Evolutionary conservation across 2,329 filamentous ascomycete genomes (phyloP).

Genomic region (Eutypa lata): DNA sequence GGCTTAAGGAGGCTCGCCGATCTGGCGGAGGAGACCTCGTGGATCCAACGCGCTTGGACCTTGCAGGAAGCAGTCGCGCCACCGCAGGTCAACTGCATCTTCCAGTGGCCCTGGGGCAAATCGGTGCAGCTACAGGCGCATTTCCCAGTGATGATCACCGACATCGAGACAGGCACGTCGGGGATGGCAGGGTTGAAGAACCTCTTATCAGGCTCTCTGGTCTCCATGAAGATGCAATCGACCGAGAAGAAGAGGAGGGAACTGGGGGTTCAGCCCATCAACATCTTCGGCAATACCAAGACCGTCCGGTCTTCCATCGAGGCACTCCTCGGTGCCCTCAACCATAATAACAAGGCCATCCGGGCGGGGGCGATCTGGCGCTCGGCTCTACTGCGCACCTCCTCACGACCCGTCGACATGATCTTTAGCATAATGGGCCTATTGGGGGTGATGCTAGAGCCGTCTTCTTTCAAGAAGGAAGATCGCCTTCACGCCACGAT

Average conservation of each 20-base stretch:
- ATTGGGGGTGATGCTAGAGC: constrained; percentile 9
- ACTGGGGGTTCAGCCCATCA: not conserved
- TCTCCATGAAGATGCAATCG: not conserved
- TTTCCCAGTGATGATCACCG: not conserved
- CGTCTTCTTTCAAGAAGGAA: constrained; percentile 1
- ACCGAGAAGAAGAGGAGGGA: not conserved
- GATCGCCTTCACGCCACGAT: constrained; percentile 5
- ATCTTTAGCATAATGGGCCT: constrained; percentile 15
- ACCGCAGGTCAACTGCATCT: constrained; percentile 5
- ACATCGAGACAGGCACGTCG: not conserved
- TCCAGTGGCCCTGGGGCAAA: constrained; percentile 8
- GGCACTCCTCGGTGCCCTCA: not conserved
- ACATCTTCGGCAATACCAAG: not conserved
- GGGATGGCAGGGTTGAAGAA: not conserved
- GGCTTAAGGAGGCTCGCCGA: constrained; percentile 12
- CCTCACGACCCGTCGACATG: constrained; percentile 3
- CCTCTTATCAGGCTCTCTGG: not conserved
- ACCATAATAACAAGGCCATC: not conserved
- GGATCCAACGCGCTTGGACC: constrained; percentile 20
- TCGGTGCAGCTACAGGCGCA: not conserved
- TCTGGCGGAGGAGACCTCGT: constrained; percentile 12
- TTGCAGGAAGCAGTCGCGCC: constrained; percentile 20
- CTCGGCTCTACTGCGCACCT: not conserved
- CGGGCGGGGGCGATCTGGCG: not conserved
- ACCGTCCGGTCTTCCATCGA: not conserved